Conservation (phyloP, 148 eudicot species). For the Arbutus unedo region DNA sequence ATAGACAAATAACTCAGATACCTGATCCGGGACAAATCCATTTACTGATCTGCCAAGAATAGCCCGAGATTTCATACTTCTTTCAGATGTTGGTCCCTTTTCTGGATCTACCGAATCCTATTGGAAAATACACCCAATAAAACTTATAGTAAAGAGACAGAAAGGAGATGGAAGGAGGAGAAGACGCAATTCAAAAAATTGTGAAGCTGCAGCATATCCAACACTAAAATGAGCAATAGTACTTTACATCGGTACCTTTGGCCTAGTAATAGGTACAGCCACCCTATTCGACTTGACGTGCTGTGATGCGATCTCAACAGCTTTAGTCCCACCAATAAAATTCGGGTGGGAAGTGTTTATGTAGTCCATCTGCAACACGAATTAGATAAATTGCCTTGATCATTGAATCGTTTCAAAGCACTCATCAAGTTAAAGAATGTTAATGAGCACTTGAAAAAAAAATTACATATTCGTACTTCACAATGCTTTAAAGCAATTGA, state of each 20-base stretch:
- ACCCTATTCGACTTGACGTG: slow-evolving; percentile 53
- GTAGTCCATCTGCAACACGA: slow-evolving; percentile 72
- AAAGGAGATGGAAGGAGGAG: neutral
- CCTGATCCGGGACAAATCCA: slow-evolving; percentile 80
- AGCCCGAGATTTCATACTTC: slow-evolving; percentile 67
- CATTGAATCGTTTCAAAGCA: neutral
- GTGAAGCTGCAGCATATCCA: slow-evolving; percentile 2
- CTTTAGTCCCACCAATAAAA: slow-evolving; percentile 90
- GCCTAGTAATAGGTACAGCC: slow-evolving; percentile 44
- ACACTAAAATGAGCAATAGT: neutral
- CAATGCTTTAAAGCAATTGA: neutral
- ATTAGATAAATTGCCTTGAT: neutral
- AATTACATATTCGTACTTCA: neutral
- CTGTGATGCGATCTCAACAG: slow-evolving; percentile 72
- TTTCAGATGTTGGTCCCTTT: slow-evolving; percentile 71
- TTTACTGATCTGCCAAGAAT: slow-evolving; percentile 65
- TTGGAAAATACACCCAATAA: slow-evolving; percentile 10
- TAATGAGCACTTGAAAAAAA: neutral
- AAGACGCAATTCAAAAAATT: neutral
- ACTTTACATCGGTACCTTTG: slow-evolving; percentile 43
- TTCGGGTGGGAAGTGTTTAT: slow-evolving; percentile 90
- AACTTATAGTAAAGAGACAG: neutral
- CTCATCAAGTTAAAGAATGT: neutral
- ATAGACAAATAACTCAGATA: slow-evolving; percentile 16
- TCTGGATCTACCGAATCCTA: slow-evolving; percentile 73